Evolutionary conservation across 768 basidiomycete species (phyloP).

Genomic region (Hypholoma sublateritium): DNA sequence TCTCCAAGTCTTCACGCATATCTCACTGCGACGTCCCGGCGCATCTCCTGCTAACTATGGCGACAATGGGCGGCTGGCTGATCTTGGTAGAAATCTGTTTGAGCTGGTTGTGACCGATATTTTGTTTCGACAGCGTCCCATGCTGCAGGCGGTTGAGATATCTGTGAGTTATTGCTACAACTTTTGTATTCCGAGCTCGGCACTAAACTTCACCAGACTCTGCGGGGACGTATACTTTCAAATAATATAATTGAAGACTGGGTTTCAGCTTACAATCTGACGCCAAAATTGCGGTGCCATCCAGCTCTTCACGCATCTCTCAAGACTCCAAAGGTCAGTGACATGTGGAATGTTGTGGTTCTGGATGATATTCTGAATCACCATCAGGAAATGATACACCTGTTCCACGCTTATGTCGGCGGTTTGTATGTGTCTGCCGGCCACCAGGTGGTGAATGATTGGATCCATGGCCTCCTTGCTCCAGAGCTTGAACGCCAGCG

Average conservation of each 20-base stretch:
- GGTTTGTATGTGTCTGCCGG: conserved; percentile 61
- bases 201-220: conserved; percentile 21
- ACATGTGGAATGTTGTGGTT: conserved; percentile 9
- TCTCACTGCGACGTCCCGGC: conserved; percentile 48
- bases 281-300: conserved; percentile 48
- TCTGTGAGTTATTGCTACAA: conserved; percentile 39
- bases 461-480: conserved; percentile 49
- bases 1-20: conserved; percentile 72
- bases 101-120: conserved; percentile 43
- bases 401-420: conserved; percentile 70
- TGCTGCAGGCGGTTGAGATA: conserved; percentile 47
- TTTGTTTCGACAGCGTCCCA: conserved; percentile 52
- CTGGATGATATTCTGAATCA: conserved; percentile 2
- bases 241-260: conserved; percentile 45
- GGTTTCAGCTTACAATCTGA: conserved; percentile 47
- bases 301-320: conserved; percentile 35
- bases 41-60: conserved; percentile 37
- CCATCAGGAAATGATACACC: conserved; percentile 42
- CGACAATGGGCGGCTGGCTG: conserved; percentile 58
- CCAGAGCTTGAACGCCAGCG: conserved; percentile 22
- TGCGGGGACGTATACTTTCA: conserved; percentile 36
- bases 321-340: conserved; percentile 40
- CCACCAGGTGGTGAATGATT: conserved; percentile 47
- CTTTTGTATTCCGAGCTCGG: conserved; percentile 4
- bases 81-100: conserved; percentile 49